Evolutionary conservation across 176 grass and related monocot species (phyloP).

Genomic region (Calamus simplicifolius): DNA sequence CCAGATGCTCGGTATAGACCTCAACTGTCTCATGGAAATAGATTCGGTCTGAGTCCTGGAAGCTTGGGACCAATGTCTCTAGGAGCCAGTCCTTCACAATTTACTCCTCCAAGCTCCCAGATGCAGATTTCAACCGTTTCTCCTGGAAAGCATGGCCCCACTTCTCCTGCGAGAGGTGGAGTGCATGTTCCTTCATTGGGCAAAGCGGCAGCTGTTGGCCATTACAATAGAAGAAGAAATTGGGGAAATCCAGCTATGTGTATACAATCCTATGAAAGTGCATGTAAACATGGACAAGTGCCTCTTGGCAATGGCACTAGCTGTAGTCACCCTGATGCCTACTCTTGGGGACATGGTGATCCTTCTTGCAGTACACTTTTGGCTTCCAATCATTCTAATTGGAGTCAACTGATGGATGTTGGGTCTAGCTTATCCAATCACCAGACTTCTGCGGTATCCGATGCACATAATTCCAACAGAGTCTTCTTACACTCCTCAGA

Average conservation of each 20-base stretch:
- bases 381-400: conserved; percentile 52
- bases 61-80: conserved; percentile 70
- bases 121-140: conserved; percentile 42
- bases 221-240: conserved; percentile 80
- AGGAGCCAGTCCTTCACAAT: conserved; percentile 87
- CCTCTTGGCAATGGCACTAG: conserved; percentile 39
- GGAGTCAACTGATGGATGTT: conserved; percentile 50
- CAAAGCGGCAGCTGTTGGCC: conserved; percentile 62
- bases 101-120: conserved; percentile 79
- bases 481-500: conserved; percentile 26
- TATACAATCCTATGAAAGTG: conserved; percentile 56
- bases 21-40: conserved; percentile 55
- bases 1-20: conserved; percentile 68
- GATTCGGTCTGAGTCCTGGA: conserved; percentile 73
- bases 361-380: conserved; percentile 40
- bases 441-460: conserved; percentile 47
- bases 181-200: conserved; percentile 49
- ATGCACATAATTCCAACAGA: conserved; percentile 14
- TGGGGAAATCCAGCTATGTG: conserved; percentile 47
- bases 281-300: conserved; percentile 36
- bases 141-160: conserved; percentile 53
- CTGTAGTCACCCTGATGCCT: conserved; percentile 44
- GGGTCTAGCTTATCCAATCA: conserved; percentile 36
- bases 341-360: conserved; percentile 34
- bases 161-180: conserved; percentile 59